phyloP scores from a whole-genome alignment of 768 basidiomycete species.

The Xerocomellus chrysenteron region DNA sequence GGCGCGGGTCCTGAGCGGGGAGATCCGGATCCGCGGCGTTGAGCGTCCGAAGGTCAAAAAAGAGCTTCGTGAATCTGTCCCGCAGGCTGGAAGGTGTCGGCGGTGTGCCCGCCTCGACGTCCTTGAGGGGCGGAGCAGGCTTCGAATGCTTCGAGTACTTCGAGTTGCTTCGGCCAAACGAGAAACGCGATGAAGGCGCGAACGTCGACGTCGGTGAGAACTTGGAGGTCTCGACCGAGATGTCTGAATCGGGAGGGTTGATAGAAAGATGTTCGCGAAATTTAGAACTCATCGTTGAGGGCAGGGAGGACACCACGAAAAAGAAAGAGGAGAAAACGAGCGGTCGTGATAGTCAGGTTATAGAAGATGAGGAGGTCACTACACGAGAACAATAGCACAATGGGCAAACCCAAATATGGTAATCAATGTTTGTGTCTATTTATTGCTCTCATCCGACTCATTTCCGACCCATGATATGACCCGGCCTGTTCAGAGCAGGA shows the following conservation, averaged over 20 bases:
- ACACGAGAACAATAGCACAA: conserved; percentile 26
- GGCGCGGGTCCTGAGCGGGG: conserved; percentile 23
- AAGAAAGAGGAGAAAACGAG: conserved; percentile 9
- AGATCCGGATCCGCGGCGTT: conserved; percentile 24
- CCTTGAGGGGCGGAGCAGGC: conserved; percentile 7
- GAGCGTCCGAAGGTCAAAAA: conserved; percentile 37
- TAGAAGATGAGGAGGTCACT: conserved; percentile 2
- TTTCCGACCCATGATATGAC: too few species aligned
- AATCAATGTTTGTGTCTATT: background rate
- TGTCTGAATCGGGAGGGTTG: conserved; percentile 9
- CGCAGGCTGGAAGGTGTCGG: conserved; percentile 23
- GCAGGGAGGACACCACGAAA: background rate
- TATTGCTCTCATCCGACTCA: background rate
- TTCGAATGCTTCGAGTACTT: conserved; percentile 4
- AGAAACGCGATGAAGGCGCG: conserved; percentile 27
- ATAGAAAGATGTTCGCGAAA: conserved; percentile 34
- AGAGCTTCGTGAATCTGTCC: conserved; percentile 37
- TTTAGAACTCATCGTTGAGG: conserved; percentile 25
- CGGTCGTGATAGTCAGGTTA: conserved; percentile 7
- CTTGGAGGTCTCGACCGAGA: conserved; percentile 35
- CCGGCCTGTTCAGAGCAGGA: too few species aligned
- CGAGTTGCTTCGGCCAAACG: conserved; percentile 21
- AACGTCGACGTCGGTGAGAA: conserved; percentile 47
- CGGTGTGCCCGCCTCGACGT: conserved; percentile 26
- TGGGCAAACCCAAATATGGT: conserved; percentile 16